Conservation (phyloP, 352 stramenopile genomes). For the Globisporangium cylindrosporum region DNA sequence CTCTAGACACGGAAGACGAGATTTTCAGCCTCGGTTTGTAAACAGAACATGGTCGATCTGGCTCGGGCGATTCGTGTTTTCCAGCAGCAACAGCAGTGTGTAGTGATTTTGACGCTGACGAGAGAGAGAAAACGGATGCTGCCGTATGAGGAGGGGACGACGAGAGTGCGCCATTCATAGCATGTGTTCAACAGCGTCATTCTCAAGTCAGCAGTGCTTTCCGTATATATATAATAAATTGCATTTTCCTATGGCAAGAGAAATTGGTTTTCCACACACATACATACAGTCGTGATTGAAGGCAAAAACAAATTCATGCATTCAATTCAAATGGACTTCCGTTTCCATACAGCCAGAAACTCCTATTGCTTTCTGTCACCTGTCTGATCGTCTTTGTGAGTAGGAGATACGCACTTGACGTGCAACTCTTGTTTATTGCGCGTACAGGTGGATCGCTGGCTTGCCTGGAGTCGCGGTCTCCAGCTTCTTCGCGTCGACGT, state of each 20-base stretch:
- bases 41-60: conserved; percentile 2
- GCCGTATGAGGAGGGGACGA: too few species aligned
- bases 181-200: not conserved
- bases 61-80: not conserved
- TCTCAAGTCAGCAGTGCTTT: not conserved
- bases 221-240: conserved; percentile 1
- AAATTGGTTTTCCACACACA: not conserved
- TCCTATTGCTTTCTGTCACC: not conserved
- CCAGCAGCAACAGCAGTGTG: not conserved
- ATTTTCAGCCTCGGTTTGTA: conserved; percentile 83
- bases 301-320: not conserved
- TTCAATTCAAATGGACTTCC: not conserved
- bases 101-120: not conserved
- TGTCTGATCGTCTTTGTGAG: not conserved
- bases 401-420: not conserved
- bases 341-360: not conserved
- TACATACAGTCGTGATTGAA: not conserved
- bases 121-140: not conserved
- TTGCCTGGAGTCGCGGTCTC: conserved; percentile 81
- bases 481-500: conserved; percentile 82
- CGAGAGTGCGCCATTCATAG: not conserved
- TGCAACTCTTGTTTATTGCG: conserved; percentile 27
- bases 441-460: conserved; percentile 71
- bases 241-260: not conserved
- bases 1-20: conserved; percentile 48